phyloP scores from a whole-genome alignment of 805 yeast species.

The Suhomyces xylopsoci region DNA sequence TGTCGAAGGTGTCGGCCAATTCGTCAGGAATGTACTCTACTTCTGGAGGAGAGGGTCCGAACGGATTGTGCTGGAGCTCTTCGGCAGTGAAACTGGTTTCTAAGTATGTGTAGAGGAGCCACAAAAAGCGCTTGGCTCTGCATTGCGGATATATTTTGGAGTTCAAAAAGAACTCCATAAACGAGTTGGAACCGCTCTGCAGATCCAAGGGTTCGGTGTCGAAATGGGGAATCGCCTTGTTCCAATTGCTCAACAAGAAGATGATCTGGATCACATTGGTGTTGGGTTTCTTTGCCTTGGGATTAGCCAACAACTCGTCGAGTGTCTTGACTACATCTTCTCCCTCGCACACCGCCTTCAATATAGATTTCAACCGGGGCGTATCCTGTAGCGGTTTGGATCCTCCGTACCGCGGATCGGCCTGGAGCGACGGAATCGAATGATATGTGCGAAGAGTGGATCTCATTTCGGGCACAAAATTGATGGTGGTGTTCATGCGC shows the following conservation, averaged over 20 bases:
- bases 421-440: conserved; percentile 86
- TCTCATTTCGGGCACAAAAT: conserved; percentile 93
- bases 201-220: conserved; percentile 13
- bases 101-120: conserved; percentile 77
- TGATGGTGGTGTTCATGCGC: conserved; percentile 90
- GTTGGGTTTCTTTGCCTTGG: conserved; percentile 44
- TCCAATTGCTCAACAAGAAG: conserved; percentile 67
- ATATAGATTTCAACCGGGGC: conserved; percentile 83
- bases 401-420: conserved; percentile 49
- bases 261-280: conserved; percentile 65
- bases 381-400: conserved; percentile 87
- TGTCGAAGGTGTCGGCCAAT: conserved; percentile 32
- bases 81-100: conserved; percentile 65
- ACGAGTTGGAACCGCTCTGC: conserved; percentile 32
- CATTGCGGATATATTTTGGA: conserved; percentile 57
- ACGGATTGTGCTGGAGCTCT: conserved; percentile 56
- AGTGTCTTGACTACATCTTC: conserved; percentile 47
- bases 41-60: conserved; percentile 40
- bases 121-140: conserved; percentile 70
- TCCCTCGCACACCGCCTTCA: conserved; percentile 83
- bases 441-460: conserved; percentile 91
- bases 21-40: conserved; percentile 27
- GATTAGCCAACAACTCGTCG: conserved; percentile 42
- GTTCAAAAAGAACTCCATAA: conserved; percentile 73
- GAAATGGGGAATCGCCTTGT: conserved; percentile 40